phyloP scores from a whole-genome alignment of 345 rosid genomes.

The Camelina laxa region DNA sequence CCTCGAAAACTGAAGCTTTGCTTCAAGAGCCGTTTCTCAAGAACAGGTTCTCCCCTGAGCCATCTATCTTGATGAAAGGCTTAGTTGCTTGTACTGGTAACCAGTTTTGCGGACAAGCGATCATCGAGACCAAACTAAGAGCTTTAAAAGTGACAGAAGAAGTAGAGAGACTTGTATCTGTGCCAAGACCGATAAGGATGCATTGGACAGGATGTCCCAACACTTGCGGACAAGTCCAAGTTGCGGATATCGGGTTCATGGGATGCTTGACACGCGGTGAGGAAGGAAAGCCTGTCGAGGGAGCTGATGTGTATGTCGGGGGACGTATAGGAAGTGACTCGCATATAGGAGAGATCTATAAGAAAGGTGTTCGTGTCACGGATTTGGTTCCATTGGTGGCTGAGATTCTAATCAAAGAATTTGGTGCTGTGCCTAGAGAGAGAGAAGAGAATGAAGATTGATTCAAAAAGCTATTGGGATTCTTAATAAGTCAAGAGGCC shows the following conservation, averaged over 20 bases:
- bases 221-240: constrained; percentile 89
- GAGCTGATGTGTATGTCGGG: constrained; percentile 82
- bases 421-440: constrained; percentile 86
- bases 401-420: constrained; percentile 71
- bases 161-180: constrained; percentile 72
- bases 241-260: constrained; percentile 96
- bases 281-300: constrained; percentile 71
- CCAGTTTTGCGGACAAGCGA: constrained; percentile 93
- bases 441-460: constrained; percentile 84
- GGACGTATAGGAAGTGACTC: constrained; percentile 90
- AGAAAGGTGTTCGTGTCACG: constrained; percentile 86
- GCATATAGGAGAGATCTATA: constrained; percentile 74
- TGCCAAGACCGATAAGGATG: constrained; percentile 72
- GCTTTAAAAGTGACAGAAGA: constrained; percentile 88
- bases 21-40: constrained; percentile 67
- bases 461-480: constrained; percentile 33
- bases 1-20: constrained; percentile 70
- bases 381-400: constrained; percentile 81
- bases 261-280: constrained; percentile 91
- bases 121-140: constrained; percentile 91
- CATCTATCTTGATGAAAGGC: constrained; percentile 82
- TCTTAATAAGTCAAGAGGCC: constrained; percentile 11
- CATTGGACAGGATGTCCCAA: constrained; percentile 99
- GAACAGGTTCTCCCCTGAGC: constrained; percentile 69
- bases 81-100: constrained; percentile 93